phyloP scores from a whole-genome alignment of 202 grass and related monocot genomes.

The Schoenoplectus triqueter region DNA sequence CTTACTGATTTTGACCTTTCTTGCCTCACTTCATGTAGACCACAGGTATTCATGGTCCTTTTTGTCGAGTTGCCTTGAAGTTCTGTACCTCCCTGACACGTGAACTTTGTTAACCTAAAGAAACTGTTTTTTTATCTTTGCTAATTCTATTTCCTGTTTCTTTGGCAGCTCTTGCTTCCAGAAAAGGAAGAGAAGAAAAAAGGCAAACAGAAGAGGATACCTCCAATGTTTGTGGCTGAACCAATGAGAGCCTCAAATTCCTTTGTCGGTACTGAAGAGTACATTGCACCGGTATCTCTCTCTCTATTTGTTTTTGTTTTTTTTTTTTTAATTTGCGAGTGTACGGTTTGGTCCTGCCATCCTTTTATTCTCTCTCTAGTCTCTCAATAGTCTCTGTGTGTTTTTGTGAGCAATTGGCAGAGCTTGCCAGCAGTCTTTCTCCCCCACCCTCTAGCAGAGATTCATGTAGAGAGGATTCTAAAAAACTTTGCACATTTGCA shows the following conservation, averaged over 20 bases:
- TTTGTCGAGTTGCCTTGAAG: conserved; percentile 15
- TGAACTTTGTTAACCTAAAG: background rate
- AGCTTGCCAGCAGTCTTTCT: too few relatives aligned
- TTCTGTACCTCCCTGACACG: background rate
- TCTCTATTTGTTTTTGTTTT: background rate
- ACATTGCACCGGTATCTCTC: conserved; percentile 70
- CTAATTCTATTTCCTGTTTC: conserved; percentile 21
- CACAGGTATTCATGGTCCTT: conserved; percentile 52
- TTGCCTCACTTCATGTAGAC: conserved; percentile 74
- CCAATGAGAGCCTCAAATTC: conserved; percentile 96
- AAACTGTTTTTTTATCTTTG: background rate
- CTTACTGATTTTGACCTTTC: conserved; percentile 91
- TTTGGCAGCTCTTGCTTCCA: conserved; percentile 66
- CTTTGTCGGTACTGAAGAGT: conserved; percentile 96
- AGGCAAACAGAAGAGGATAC: conserved; percentile 46
- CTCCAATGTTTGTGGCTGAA: conserved; percentile 80
- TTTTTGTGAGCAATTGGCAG: too few relatives aligned
- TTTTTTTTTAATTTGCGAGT: too few relatives aligned
- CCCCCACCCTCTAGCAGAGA: background rate
- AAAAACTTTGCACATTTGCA: conserved; percentile 11
- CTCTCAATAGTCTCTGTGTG: too few relatives aligned
- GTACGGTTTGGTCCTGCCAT: too few relatives aligned
- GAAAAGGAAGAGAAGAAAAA: conserved; percentile 58
- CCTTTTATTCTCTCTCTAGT: too few relatives aligned
- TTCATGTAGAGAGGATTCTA: background rate